phyloP scores from a whole-genome alignment of 1,284 basidiomycete species.

The Tylopilus sp. region DNA sequence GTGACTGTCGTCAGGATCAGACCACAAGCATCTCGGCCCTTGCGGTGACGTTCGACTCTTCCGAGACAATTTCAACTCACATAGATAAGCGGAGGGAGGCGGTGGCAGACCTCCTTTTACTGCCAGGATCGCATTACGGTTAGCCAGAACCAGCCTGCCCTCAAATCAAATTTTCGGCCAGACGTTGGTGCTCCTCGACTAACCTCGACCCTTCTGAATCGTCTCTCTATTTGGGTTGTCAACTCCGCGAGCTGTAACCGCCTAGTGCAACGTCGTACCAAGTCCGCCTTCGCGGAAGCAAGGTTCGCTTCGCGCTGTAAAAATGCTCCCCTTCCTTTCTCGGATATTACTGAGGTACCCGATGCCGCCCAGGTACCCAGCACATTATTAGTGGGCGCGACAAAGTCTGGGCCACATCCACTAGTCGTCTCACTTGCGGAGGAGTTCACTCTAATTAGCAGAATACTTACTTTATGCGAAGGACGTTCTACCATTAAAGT shows the following conservation, averaged over 20 bases:
- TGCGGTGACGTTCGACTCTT: neutral
- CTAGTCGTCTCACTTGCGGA: neutral
- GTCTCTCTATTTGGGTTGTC: slow-evolving; percentile 29
- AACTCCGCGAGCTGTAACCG: slow-evolving; percentile 32
- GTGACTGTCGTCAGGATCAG: neutral
- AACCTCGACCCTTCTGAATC: slow-evolving; percentile 12
- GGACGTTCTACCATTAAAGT: neutral
- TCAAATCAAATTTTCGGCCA: neutral
- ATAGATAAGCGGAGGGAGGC: neutral
- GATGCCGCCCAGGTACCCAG: neutral
- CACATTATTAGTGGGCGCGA: neutral
- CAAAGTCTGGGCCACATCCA: neutral
- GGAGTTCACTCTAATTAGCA: neutral
- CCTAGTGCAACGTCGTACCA: slow-evolving; percentile 14
- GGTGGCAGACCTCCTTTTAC: neutral
- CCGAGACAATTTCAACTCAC: neutral
- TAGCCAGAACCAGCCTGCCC: neutral
- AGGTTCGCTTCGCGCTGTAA: neutral
- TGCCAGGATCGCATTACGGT: neutral
- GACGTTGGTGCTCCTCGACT: neutral
- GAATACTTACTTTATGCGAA: neutral
- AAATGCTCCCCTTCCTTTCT: slow-evolving; percentile 1
- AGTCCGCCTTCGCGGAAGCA: slow-evolving; percentile 34
- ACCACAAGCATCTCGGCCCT: neutral
- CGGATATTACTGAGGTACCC: neutral